Conservation (phyloP, 2,329 filamentous ascomycete species). For the Penicillium aurantiogriseum region DNA sequence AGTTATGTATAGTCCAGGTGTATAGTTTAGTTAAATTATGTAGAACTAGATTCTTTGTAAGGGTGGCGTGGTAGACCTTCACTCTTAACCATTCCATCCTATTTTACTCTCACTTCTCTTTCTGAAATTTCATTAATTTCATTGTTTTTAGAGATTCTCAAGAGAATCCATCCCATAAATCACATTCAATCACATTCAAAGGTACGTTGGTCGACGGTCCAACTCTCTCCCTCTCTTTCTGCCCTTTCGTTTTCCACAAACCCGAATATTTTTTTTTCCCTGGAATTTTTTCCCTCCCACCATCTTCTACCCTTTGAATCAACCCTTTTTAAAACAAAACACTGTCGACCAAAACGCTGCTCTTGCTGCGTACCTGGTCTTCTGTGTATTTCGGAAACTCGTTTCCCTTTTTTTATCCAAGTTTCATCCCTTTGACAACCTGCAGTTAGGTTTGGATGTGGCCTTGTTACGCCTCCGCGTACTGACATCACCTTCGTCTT, state of each 20-base stretch:
- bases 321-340: conserved; percentile 5
- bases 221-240: conserved; percentile 1
- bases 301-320: conserved; percentile 14
- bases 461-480: conserved; percentile 22
- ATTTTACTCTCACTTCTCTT: conserved; percentile 13
- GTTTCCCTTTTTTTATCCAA: conserved; percentile 15
- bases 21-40: too few relatives aligned
- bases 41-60: not conserved
- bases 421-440: conserved; percentile 11
- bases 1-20: too few relatives aligned
- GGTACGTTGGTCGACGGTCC: conserved; percentile 5
- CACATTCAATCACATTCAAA: not conserved
- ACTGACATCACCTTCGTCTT: conserved; percentile 26
- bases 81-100: not conserved
- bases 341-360: conserved; percentile 23
- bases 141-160: not conserved
- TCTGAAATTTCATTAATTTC: conserved; percentile 1
- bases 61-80: conserved; percentile 14
- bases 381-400: conserved; percentile 21
- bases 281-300: conserved; percentile 26
- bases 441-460: conserved; percentile 28
- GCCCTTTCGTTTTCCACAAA: conserved; percentile 16
- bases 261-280: conserved; percentile 20
- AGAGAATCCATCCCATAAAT: not conserved
- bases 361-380: conserved; percentile 24